phyloP scores from a whole-genome alignment of 768 basidiomycete genomes.

The Suillus brevipes region DNA sequence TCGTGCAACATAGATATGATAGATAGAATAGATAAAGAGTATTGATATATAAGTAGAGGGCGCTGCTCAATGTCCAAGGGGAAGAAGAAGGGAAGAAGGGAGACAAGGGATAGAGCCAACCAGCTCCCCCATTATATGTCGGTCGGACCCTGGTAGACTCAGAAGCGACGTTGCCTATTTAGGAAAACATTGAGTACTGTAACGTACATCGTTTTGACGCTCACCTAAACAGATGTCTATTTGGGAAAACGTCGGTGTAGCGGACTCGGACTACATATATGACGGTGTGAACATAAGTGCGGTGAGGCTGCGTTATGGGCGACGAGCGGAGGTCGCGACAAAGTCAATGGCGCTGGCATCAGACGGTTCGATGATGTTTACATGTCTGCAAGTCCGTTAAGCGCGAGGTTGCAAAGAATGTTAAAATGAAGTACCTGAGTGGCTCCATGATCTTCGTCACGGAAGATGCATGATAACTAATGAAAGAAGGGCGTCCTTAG shows the following conservation, averaged over 20 bases:
- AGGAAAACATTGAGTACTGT: too few relatives aligned
- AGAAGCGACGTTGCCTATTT: too few relatives aligned
- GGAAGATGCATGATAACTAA: constrained; percentile 14
- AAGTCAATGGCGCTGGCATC: too few relatives aligned
- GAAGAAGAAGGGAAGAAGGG: neutral
- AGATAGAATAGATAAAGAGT: neutral
- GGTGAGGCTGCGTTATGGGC: too few relatives aligned
- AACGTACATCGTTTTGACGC: too few relatives aligned
- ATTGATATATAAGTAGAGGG: too few relatives aligned
- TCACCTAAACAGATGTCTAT: neutral
- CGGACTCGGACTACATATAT: too few relatives aligned
- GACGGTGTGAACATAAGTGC: too few relatives aligned
- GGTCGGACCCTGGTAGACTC: too few relatives aligned
- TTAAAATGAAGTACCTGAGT: constrained; percentile 26
- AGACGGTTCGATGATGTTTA: too few relatives aligned
- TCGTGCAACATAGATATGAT: neutral
- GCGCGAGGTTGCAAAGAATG: constrained; percentile 12
- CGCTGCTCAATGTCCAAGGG: neutral
- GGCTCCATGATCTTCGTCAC: constrained; percentile 24
- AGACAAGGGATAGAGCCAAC: neutral
- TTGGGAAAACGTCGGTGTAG: neutral
- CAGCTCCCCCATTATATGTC: neutral
- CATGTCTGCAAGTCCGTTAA: constrained; percentile 20
- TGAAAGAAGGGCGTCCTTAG: neutral
- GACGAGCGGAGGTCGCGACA: too few relatives aligned